These are phyloP conservation scores for Pythium diclinum DNA, from an alignment of 352 stramenopile species.

Conservation along the genomic window DNA sequence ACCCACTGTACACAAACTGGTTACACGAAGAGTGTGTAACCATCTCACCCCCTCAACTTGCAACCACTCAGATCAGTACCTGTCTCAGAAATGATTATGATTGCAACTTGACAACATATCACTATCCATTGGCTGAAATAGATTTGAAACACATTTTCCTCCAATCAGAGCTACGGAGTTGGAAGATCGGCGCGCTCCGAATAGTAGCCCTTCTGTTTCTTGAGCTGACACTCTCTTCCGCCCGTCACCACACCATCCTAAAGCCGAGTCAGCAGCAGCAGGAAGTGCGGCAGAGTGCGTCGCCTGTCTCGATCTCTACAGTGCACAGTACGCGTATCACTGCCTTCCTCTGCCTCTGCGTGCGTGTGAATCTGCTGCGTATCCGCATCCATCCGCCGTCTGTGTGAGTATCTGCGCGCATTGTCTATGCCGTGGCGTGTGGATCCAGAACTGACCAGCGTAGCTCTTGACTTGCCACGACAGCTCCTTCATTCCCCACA, in stretches of 20 bases:
- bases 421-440: background rate
- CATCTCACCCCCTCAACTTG: background rate
- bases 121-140: background rate
- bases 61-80: background rate
- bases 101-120: background rate
- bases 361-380: background rate
- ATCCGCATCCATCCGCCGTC: conserved; percentile 1
- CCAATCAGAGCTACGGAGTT: background rate
- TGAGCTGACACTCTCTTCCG: conserved; percentile 6
- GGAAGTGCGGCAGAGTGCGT: background rate
- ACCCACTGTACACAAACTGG: background rate
- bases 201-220: conserved; percentile 12
- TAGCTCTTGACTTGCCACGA: background rate
- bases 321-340: background rate
- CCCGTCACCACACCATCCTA: background rate
- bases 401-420: background rate
- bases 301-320: background rate
- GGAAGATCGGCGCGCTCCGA: conserved; percentile 22
- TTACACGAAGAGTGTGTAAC: background rate
- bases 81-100: background rate
- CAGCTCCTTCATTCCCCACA: conserved; percentile 1
- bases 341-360: background rate
- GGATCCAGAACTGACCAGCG: background rate
- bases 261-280: background rate
- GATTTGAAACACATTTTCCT: background rate